Conservation (phyloP, 2,329 filamentous ascomycete species). For the Pseudogymnoascus sp. region DNA sequence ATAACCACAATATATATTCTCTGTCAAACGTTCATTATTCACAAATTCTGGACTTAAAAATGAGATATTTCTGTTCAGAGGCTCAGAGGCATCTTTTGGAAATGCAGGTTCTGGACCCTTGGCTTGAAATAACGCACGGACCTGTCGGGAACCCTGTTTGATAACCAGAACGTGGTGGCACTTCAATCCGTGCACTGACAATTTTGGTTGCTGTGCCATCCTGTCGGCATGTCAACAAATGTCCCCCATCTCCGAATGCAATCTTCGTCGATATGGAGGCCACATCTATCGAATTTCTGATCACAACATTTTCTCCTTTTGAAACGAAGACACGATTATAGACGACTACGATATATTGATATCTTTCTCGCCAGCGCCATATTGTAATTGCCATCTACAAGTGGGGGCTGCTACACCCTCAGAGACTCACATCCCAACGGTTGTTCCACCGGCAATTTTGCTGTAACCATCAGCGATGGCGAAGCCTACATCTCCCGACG, state of each 20-base stretch:
- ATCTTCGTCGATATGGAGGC: background rate
- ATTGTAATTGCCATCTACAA: background rate
- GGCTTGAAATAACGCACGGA: background rate
- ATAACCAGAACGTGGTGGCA: constrained; percentile 1
- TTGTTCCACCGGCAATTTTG: constrained; percentile 5
- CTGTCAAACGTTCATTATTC: background rate
- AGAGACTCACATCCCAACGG: background rate
- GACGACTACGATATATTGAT: background rate
- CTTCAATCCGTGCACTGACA: background rate
- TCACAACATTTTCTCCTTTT: background rate
- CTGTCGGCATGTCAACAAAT: constrained; percentile 1
- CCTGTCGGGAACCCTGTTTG: background rate
- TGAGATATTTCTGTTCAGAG: background rate
- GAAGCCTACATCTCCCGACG: background rate
- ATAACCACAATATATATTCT: background rate
- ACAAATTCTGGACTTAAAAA: background rate
- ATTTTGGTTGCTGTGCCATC: constrained; percentile 5
- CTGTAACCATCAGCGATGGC: constrained; percentile 2
- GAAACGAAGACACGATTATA: background rate
- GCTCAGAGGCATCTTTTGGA: background rate
- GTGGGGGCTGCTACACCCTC: background rate
- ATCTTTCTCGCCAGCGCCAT: background rate
- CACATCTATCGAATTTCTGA: background rate
- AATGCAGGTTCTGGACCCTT: constrained; percentile 3
- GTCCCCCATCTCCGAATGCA: background rate